phyloP scores from a whole-genome alignment of 768 basidiomycete species.

The Mycena capillaripes region DNA sequence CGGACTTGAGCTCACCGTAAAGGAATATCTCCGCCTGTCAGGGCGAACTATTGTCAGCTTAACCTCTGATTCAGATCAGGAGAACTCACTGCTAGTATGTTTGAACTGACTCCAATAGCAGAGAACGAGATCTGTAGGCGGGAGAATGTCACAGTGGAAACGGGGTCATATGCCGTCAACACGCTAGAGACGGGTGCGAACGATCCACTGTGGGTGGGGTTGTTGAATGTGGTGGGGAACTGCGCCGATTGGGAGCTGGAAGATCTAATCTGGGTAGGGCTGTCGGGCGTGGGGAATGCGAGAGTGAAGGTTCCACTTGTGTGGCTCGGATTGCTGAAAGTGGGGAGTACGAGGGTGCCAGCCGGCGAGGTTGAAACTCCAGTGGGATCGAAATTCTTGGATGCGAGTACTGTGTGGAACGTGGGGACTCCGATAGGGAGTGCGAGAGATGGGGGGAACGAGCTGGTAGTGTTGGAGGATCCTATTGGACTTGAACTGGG shows the following conservation, averaged over 20 bases:
- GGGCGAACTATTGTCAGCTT: not conserved
- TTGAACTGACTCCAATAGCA: slow-evolving; percentile 12
- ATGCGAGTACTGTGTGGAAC: no score
- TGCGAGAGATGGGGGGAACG: no score
- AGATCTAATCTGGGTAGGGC: not conserved
- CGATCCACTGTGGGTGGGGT: not conserved
- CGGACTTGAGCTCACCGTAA: slow-evolving; percentile 16
- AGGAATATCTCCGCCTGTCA: slow-evolving; percentile 18
- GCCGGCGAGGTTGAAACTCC: not conserved
- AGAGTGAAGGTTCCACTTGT: not conserved
- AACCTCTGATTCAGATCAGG: slow-evolving; percentile 4
- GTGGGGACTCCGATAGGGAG: no score
- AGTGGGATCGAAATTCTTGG: no score
- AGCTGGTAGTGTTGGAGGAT: no score
- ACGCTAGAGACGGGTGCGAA: slow-evolving; percentile 4
- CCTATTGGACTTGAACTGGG: no score
- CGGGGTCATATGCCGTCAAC: slow-evolving; percentile 13
- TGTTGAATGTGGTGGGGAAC: no score
- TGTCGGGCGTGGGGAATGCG: slow-evolving; percentile 7
- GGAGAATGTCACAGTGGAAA: no score
- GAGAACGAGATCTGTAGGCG: slow-evolving; percentile 19
- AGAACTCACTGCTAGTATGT: slow-evolving; percentile 16
- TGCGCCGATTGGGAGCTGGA: not conserved
- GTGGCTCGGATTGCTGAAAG: not conserved
- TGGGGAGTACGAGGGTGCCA: not conserved